These are phyloP conservation scores for Letharia columbiana DNA, from an alignment of 495 filamentous ascomycete genomes.

Conservation along the genomic window DNA sequence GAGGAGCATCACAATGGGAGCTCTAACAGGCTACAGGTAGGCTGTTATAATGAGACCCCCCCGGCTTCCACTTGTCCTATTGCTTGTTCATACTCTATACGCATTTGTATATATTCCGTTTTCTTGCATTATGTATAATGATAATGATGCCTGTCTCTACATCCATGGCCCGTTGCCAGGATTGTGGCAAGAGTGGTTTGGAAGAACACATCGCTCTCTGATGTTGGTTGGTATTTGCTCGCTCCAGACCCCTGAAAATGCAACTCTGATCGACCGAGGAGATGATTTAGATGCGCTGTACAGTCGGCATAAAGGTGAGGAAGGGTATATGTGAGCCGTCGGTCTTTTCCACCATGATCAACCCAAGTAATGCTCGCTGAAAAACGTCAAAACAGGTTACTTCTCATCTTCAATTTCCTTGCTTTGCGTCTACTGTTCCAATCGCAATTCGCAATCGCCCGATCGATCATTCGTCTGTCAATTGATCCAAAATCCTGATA, in stretches of 20 bases:
- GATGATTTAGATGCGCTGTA: conserved; percentile 14
- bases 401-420: neutral
- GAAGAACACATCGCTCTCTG: neutral
- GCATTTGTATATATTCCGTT: neutral
- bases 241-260: conserved; percentile 19
- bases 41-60: neutral
- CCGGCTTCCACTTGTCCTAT: neutral
- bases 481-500: conserved; percentile 57
- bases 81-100: neutral
- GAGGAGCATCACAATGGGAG: neutral
- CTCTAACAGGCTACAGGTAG: neutral
- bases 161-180: neutral
- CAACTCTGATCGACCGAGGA: conserved; percentile 6
- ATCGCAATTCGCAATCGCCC: neutral
- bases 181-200: neutral
- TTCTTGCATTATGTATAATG: neutral
- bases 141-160: neutral
- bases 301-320: conserved; percentile 11
- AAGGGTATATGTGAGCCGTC: conserved; percentile 18
- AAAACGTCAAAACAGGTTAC: conserved; percentile 6
- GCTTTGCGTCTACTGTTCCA: neutral
- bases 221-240: conserved; percentile 1
- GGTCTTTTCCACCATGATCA: neutral
- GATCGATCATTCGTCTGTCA: conserved; percentile 40
- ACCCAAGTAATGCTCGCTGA: conserved; percentile 10